phyloP scores from a whole-genome alignment of 2,329 filamentous ascomycete species.

The Ophiosphaerella herpotricha region DNA sequence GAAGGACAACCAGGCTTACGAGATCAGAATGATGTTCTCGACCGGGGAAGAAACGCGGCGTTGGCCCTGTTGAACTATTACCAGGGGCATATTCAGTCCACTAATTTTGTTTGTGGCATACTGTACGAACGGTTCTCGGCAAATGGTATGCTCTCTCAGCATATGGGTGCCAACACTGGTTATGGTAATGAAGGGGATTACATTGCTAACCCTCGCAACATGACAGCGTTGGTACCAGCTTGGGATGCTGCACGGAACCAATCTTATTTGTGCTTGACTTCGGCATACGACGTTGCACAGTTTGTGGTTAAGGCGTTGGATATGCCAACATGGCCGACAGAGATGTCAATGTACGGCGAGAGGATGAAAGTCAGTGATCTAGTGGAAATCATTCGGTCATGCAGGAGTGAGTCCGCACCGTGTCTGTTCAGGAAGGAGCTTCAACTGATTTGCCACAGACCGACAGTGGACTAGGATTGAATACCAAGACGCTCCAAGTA shows the following conservation, averaged over 20 bases:
- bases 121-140: constrained; percentile 74
- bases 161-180: constrained; percentile 63
- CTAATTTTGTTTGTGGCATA: constrained; percentile 73
- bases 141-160: constrained; percentile 64
- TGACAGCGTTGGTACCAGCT: constrained; percentile 64
- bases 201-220: constrained; percentile 64
- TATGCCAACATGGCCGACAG: constrained; percentile 67
- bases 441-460: constrained; percentile 26
- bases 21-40: constrained; percentile 62
- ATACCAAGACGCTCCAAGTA: constrained; percentile 53
- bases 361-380: constrained; percentile 65
- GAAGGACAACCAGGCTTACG: constrained; percentile 66
- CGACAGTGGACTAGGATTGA: constrained; percentile 41
- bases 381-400: constrained; percentile 54
- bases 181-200: constrained; percentile 66
- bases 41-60: constrained; percentile 64
- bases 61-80: constrained; percentile 62
- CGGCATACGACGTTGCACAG: constrained; percentile 70
- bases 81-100: constrained; percentile 65
- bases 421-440: background rate
- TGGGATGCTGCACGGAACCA: constrained; percentile 55
- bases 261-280: constrained; percentile 65
- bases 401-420: constrained; percentile 27
- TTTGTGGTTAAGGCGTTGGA: constrained; percentile 73
- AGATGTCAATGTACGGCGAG: constrained; percentile 73